Evolutionary conservation across 441 rosid species (phyloP).

Genomic region (Pelargonium cotyledonis): DNA sequence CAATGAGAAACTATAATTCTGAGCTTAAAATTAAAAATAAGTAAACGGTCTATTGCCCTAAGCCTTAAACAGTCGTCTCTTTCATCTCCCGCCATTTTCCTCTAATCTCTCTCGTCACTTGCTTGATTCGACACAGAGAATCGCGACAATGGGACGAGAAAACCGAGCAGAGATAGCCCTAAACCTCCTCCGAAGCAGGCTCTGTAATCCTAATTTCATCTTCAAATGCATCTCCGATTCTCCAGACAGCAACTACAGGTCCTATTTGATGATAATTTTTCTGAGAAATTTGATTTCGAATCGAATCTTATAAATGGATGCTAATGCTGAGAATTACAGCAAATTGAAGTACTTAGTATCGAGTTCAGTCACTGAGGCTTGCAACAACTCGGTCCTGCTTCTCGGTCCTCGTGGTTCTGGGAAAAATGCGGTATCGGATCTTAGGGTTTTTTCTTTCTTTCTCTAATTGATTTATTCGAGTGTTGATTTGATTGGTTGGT

Average conservation of each 20-base stretch:
- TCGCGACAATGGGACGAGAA: constrained; percentile 38
- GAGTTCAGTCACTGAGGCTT: constrained; percentile 65
- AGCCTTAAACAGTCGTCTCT: not conserved
- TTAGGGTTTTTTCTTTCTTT: not conserved
- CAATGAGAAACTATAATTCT: too few species aligned
- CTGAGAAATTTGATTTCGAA: not conserved
- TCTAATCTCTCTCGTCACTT: not conserved
- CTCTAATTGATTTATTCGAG: not conserved
- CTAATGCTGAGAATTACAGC: constrained; percentile 25
- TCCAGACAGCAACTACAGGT: constrained; percentile 85
- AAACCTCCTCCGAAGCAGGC: constrained; percentile 56
- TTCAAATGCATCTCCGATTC: constrained; percentile 52
- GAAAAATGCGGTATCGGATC: constrained; percentile 53
- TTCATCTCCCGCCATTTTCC: constrained; percentile 3
- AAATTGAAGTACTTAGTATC: constrained; percentile 72
- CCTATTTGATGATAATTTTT: not conserved
- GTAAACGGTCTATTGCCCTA: not conserved
- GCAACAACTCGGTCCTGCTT: constrained; percentile 88
- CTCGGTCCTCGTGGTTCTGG: constrained; percentile 98
- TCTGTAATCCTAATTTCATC: constrained; percentile 59
- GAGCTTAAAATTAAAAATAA: too few species aligned
- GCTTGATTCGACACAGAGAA: not conserved
- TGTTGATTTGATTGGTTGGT: not conserved
- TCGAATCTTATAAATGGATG: not conserved
- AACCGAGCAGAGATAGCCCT: constrained; percentile 44